Percentiles rank a stretch among this genome's conserved stretches.
These are phyloP conservation scores for Penicillium sp. DNA, from an alignment of 2,329 filamentous ascomycete species.

Conservation along the genomic window DNA sequence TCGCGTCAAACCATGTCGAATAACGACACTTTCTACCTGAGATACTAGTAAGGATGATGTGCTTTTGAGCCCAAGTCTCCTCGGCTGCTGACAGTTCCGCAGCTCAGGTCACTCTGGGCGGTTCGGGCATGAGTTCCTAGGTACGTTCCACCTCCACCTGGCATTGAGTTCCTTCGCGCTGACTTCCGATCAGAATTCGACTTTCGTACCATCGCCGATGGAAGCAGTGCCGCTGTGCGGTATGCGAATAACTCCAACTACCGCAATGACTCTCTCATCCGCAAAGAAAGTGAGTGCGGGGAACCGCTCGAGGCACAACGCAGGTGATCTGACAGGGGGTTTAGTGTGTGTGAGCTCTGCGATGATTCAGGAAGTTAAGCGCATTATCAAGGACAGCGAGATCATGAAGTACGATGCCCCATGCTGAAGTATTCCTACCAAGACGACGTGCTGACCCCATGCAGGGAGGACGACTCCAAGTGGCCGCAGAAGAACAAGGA, in stretches of 20 bases:
- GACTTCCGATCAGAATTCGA: constrained; percentile 71
- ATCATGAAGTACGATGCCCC: constrained; percentile 75
- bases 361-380: constrained; percentile 89
- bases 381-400: constrained; percentile 94
- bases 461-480: constrained; percentile 92
- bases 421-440: neutral
- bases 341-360: constrained; percentile 92
- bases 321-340: constrained; percentile 1
- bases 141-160: constrained; percentile 48
- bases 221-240: constrained; percentile 84
- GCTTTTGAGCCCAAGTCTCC: constrained; percentile 31
- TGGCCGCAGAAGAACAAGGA: constrained; percentile 99
- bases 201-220: constrained; percentile 86
- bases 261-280: constrained; percentile 94
- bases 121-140: constrained; percentile 96
- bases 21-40: constrained; percentile 86
- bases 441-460: constrained; percentile 21
- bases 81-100: constrained; percentile 41
- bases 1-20: constrained; percentile 52
- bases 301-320: neutral
- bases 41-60: constrained; percentile 76
- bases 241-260: constrained; percentile 99
- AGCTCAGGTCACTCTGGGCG: constrained; percentile 97
- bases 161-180: constrained; percentile 18
- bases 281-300: constrained; percentile 84